Evolutionary conservation across 768 basidiomycete genomes (phyloP).

Genomic region (Russula griseocarnosa): DNA sequence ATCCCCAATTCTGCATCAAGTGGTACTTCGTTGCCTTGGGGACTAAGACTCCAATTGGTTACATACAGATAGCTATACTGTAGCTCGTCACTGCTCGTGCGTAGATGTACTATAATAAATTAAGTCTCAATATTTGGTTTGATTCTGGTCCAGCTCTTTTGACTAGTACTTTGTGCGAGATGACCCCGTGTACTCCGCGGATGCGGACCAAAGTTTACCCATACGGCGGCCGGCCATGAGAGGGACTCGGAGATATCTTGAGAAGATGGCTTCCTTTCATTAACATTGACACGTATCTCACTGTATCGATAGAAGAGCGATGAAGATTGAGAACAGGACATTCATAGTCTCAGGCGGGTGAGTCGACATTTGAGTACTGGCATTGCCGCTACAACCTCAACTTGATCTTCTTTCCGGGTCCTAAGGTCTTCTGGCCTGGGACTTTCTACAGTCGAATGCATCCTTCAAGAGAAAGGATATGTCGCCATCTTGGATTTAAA

Average conservation of each 20-base stretch:
- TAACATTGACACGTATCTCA: not conserved
- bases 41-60: too few species aligned
- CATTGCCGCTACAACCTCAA: not conserved
- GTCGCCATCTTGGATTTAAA: conserved; percentile 49
- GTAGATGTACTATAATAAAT: too few species aligned
- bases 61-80: too few species aligned
- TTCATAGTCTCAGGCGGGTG: conserved; percentile 58
- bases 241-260: not conserved
- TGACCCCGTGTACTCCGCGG: too few species aligned
- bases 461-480: conserved; percentile 37
- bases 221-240: not conserved
- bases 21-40: too few species aligned
- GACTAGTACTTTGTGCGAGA: too few species aligned
- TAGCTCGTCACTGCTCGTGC: too few species aligned
- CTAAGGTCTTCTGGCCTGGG: conserved; percentile 55
- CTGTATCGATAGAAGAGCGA: conserved; percentile 26
- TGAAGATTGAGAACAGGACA: conserved; percentile 52
- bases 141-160: too few species aligned
- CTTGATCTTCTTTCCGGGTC: conserved; percentile 32
- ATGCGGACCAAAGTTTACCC: not conserved
- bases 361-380: conserved; percentile 25
- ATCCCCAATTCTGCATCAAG: too few species aligned
- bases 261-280: too few species aligned
- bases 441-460: conserved; percentile 46
- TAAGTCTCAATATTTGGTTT: too few species aligned